These are phyloP conservation scores for Ceratocystis eucalypticola DNA, from an alignment of 2,329 filamentous ascomycete genomes.

Conservation along the genomic window DNA sequence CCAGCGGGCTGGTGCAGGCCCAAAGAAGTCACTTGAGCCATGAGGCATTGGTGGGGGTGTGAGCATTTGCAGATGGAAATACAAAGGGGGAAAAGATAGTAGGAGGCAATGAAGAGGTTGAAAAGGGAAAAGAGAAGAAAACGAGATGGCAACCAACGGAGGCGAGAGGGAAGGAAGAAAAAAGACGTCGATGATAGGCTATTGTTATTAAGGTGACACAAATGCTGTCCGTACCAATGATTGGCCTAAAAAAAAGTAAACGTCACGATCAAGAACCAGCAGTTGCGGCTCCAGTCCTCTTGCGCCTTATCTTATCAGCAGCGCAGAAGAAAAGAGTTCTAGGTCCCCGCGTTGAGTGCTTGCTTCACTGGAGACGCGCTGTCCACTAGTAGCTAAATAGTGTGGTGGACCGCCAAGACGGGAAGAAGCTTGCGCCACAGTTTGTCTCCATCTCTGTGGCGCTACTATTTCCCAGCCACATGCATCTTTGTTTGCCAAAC, in stretches of 20 bases:
- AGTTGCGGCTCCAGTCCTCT: not conserved
- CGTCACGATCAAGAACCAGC: no score
- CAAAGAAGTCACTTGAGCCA: conserved; percentile 84
- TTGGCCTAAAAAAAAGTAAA: no score
- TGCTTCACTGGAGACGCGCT: not conserved
- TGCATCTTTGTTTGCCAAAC: not conserved
- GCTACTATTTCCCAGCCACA: not conserved
- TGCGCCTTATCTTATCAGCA: not conserved
- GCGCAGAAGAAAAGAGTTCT: not conserved
- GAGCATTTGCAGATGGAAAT: not conserved
- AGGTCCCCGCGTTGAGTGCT: not conserved
- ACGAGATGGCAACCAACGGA: not conserved
- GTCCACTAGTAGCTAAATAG: not conserved
- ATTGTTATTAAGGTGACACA: no score
- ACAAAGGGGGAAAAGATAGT: no score
- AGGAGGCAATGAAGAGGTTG: not conserved
- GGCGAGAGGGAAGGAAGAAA: not conserved
- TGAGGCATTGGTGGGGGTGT: conserved; percentile 29
- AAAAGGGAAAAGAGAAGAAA: not conserved
- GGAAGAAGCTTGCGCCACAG: not conserved
- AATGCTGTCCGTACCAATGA: no score
- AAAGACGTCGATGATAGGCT: no score
- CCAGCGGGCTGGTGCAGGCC: conserved; percentile 81
- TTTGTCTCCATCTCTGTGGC: not conserved
- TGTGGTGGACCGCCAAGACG: not conserved